These are phyloP conservation scores for Trypethelium eluteriae DNA, from an alignment of 495 filamentous ascomycete species.

Conservation along the genomic window DNA sequence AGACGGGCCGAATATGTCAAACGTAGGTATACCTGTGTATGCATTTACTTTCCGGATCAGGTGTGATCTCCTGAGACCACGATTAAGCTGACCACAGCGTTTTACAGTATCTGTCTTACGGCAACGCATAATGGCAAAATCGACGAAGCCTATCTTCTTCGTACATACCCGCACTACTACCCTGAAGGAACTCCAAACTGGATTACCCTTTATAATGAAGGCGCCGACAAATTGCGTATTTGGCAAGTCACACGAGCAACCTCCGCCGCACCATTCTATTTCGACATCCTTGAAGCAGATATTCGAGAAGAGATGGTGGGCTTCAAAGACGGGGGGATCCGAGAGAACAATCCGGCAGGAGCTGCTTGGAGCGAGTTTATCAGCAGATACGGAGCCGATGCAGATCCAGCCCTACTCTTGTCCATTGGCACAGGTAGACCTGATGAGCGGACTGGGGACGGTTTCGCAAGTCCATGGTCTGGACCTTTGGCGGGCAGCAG, in stretches of 20 bases:
- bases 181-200: conserved; percentile 30
- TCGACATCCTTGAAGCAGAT: conserved; percentile 38
- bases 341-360: conserved; percentile 39
- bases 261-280: conserved; percentile 47
- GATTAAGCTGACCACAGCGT: background rate
- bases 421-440: conserved; percentile 37
- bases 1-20: conserved; percentile 35
- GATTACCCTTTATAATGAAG: conserved; percentile 39
- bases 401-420: conserved; percentile 32
- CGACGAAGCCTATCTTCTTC: conserved; percentile 38
- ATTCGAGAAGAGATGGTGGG: conserved; percentile 25
- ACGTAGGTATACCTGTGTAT: conserved; percentile 25
- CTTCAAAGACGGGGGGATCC: conserved; percentile 42
- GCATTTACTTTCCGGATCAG: background rate
- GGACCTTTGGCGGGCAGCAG: conserved; percentile 31
- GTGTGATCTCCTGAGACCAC: background rate
- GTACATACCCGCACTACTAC: conserved; percentile 38
- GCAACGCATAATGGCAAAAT: conserved; percentile 37
- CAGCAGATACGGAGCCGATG: conserved; percentile 30
- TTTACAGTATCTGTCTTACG: conserved; percentile 31
- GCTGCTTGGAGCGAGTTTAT: conserved; percentile 37
- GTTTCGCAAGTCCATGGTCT: conserved; percentile 37
- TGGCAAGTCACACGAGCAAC: conserved; percentile 49
- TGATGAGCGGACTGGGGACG: conserved; percentile 30
- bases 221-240: conserved; percentile 38